Conservation (phyloP, 495 filamentous ascomycete genomes). For the Penicillium verhagenii region DNA sequence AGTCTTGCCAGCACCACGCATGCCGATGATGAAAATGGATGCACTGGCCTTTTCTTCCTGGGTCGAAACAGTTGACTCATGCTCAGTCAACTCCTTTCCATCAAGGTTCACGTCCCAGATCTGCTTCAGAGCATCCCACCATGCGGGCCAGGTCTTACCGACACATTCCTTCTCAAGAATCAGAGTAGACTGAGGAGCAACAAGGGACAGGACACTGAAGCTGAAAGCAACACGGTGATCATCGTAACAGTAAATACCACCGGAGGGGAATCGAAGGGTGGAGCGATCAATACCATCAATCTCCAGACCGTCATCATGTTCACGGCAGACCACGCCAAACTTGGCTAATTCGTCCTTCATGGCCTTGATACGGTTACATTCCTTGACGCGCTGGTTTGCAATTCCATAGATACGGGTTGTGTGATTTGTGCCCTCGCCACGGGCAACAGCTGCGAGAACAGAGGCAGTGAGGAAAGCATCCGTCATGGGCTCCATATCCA, state of each 20-base stretch:
- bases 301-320: slow-evolving; percentile 90
- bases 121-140: slow-evolving; percentile 87
- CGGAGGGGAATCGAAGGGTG: slow-evolving; percentile 58
- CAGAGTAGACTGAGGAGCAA: slow-evolving; percentile 71
- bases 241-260: slow-evolving; percentile 89
- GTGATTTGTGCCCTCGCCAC: slow-evolving; percentile 47
- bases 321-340: slow-evolving; percentile 83
- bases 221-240: slow-evolving; percentile 99
- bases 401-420: slow-evolving; percentile 90
- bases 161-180: slow-evolving; percentile 89
- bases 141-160: slow-evolving; percentile 99
- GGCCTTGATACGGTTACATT: slow-evolving; percentile 94
- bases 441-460: slow-evolving; percentile 89
- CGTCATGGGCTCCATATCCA: slow-evolving; percentile 99
- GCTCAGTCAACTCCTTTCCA: slow-evolving; percentile 63
- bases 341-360: slow-evolving; percentile 98
- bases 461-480: slow-evolving; percentile 97
- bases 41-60: slow-evolving; percentile 38
- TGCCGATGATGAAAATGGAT: slow-evolving; percentile 92
- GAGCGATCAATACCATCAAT: slow-evolving; percentile 67
- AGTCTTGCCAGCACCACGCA: slow-evolving; percentile 97
- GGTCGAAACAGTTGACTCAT: slow-evolving; percentile 24
- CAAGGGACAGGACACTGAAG: slow-evolving; percentile 83
- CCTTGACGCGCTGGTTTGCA: slow-evolving; percentile 98
- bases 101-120: slow-evolving; percentile 71